These are phyloP conservation scores for Botrytis medusae DNA, from an alignment of 2,329 filamentous ascomycete genomes.

Conservation along the genomic window DNA sequence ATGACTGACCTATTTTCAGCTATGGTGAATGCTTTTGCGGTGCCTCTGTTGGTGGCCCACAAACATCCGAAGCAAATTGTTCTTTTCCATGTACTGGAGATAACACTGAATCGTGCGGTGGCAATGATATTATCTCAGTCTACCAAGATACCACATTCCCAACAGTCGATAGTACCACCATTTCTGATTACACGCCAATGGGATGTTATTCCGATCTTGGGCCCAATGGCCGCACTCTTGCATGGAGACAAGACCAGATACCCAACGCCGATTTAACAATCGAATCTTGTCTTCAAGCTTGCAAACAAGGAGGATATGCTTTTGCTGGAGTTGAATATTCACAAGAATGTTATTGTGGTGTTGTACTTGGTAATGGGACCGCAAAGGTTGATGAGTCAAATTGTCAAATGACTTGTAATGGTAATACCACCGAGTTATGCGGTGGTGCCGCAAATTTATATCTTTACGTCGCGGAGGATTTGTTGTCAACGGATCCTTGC, in stretches of 20 bases:
- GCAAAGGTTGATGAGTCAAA: slow-evolving; percentile 26
- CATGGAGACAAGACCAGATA: slow-evolving; percentile 40
- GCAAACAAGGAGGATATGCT: slow-evolving; percentile 41
- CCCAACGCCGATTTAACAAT: slow-evolving; percentile 39
- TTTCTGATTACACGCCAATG: slow-evolving; percentile 37
- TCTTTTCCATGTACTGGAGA: slow-evolving; percentile 34
- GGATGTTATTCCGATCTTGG: slow-evolving; percentile 46
- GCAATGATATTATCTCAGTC: slow-evolving; percentile 34
- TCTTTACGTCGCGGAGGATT: slow-evolving; percentile 48
- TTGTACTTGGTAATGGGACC: slow-evolving; percentile 39
- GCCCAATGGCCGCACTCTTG: slow-evolving; percentile 33
- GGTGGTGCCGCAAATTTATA: slow-evolving; percentile 41
- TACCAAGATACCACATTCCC: slow-evolving; percentile 42
- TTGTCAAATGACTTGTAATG: slow-evolving; percentile 36
- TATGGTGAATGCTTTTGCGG: slow-evolving; percentile 39
- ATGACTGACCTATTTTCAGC: slow-evolving; percentile 24
- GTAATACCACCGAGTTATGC: slow-evolving; percentile 40
- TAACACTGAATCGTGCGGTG: slow-evolving; percentile 34
- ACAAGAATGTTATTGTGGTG: slow-evolving; percentile 46
- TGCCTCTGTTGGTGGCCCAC: slow-evolving; percentile 39
- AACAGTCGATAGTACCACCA: slow-evolving; percentile 33
- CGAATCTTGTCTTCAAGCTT: slow-evolving; percentile 42
- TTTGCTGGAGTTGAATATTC: slow-evolving; percentile 45
- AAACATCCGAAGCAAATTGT: slow-evolving; percentile 34
- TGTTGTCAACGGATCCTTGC: slow-evolving; percentile 53